Evolutionary conservation across 345 rosid species (phyloP), one percentile per base, ranked within the genome.

Genomic region (Citrus unshiu): DNA sequence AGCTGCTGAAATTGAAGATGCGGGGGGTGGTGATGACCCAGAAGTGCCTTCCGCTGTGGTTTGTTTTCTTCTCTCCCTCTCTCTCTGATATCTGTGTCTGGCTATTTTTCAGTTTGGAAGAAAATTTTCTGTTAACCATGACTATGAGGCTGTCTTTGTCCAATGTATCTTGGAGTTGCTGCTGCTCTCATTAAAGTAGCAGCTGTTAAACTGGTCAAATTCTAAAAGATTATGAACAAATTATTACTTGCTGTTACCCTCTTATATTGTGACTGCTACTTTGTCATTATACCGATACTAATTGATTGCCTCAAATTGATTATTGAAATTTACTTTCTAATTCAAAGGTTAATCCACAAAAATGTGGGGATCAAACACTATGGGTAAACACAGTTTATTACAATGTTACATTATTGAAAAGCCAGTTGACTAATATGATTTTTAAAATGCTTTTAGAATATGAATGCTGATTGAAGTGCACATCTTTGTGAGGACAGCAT

Each of bases 1-100:
- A 82, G 98, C 97, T 75, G 98, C 99, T 81, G 91, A 93, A 74
- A 91, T 93, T 82, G 93, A 90, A 72, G 94, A 89, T 24, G 84
- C 76, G 57, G 93, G 86, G 49, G 73, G 16, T 6, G 84, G 74
- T 32, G 87, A 92, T 68, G 94, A 90, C 34, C 65, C 88, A 65
- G 93, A 92, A 77, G 94, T 93, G 13, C 94, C 91, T 49, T 25
- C 93, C 75, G 92, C 82, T 76, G 76, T 93, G 98, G 97, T 95
- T 85, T 19, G 96, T 86, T 85, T 81, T 68, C 68, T 71, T 77
- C n/a, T 74, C 81, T 68, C 61, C 77, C 69, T 78, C 75, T 39
- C 43, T 39, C 12, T 39, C 43, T 7, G 68, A 25, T 58, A 56
- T 59, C 68, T n/a, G 51, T 25, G 6, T 9, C 63, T 10, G 16